Base-by-base conservation (phyloP, 1,139 yeast genomes). In the Kodamaea derodonti region DNA sequence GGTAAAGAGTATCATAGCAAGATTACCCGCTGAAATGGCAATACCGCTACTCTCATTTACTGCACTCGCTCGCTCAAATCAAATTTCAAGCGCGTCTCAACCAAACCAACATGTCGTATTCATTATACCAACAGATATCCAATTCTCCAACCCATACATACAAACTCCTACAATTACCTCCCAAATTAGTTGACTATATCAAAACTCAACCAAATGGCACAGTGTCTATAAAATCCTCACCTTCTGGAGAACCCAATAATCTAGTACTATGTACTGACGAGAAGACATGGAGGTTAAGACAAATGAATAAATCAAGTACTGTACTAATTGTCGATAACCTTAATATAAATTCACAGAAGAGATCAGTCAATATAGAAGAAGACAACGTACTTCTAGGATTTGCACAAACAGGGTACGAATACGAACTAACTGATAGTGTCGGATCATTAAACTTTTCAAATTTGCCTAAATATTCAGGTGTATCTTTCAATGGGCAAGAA, bases 261-360 rank as follows among this genome's bases (percentile, higher is more conserved):
- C 68, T 84, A 16, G 84, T 80, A 18, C 54, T 85, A n/a, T 81
- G 90, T 40, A 75, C 94, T 1, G 49, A 60, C 7, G 46, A 61
- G 27, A 57, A 66, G 36, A 83, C 95, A 0, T 87, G 78, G 74
- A 67, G 67, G 36, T 52, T 88, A 14, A 70, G 90, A 31, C 90
- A 84, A 48, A 81, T 85, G 68, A 85, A 86, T 53, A 97, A 90
- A 56, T 84, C 96, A 8, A 88, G 90, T 54, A 75, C 94, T 1
- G 80, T 84, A 10, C 56, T 87, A 46, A 47, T 88, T 23, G 58
- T 78, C 54, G 60, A 66, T 23, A 58, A 64, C 32, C 41, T 52
- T 48, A 45, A 47, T n/a, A 36, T 48, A 24, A 54, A 52, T 34
- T 30, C 33, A 14, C 33, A 35, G 8, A 39, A 35, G 13, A 44